Conservation (phyloP, 257 asterid genomes). For the Solanum corneliomulleri region DNA sequence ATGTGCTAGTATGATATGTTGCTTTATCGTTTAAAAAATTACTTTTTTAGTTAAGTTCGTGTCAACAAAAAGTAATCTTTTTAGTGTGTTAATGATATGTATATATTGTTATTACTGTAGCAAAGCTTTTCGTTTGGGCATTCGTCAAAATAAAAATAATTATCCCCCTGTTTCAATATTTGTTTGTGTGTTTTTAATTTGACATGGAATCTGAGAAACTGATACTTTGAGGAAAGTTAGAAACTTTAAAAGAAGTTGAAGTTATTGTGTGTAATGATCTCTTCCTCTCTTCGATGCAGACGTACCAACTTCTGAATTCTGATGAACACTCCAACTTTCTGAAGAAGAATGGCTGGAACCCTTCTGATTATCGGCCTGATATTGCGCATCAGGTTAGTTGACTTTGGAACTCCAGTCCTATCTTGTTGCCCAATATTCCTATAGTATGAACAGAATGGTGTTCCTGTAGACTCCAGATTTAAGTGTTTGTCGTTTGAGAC, state of each 20-base stretch:
- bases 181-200: background rate
- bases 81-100: background rate
- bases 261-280: background rate
- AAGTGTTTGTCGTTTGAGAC: background rate
- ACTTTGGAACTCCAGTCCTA: background rate
- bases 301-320: conserved; percentile 72
- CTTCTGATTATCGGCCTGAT: conserved; percentile 82
- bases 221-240: background rate
- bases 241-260: background rate
- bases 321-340: conserved; percentile 66
- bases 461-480: background rate
- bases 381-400: conserved; percentile 72
- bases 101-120: background rate
- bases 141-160: background rate
- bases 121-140: background rate
- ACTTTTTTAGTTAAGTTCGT: no score
- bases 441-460: background rate
- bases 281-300: conserved; percentile 17
- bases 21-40: no score
- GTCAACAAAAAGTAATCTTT: background rate
- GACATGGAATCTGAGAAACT: background rate
- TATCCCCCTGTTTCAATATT: background rate
- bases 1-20: no score
- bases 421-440: background rate
- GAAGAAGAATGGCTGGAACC: conserved; percentile 43